phyloP scores from a whole-genome alignment of 164 flowering plant genomes.

The Warburgia ugandensis region DNA sequence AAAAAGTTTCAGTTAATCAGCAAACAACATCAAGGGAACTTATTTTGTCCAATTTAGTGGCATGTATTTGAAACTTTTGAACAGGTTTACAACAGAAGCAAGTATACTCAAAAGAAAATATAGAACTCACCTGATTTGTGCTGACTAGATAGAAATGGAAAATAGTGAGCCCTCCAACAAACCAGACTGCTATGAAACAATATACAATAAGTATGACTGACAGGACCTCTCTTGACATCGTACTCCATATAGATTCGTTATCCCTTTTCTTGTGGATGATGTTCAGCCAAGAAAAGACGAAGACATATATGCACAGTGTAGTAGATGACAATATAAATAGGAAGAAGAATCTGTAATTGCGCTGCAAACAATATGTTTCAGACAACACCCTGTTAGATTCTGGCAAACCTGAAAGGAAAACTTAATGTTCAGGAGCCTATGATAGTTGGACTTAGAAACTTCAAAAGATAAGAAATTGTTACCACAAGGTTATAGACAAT shows the following conservation, averaged over 20 bases:
- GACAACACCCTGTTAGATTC: slow-evolving; percentile 11
- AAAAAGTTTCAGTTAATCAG: background rate
- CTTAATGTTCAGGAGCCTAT: too few species aligned
- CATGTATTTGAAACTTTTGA: background rate
- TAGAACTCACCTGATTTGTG: slow-evolving; percentile 69
- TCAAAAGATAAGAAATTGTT: background rate
- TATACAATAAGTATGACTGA: slow-evolving; percentile 69
- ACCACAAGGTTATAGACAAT: background rate
- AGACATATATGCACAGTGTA: slow-evolving; percentile 63
- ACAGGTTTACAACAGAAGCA: too few species aligned
- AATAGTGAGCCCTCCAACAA: slow-evolving; percentile 85
- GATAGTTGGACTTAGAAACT: background rate
- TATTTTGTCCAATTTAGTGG: background rate
- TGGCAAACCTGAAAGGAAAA: background rate
- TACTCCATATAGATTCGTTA: slow-evolving; percentile 21
- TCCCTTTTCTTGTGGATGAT: slow-evolving; percentile 25
- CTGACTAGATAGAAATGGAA: slow-evolving; percentile 82
- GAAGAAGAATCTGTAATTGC: slow-evolving; percentile 82
- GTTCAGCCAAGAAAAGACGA: slow-evolving; percentile 53
- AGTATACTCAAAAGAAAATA: background rate
- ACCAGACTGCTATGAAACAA: slow-evolving; percentile 91
- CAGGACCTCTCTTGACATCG: slow-evolving; percentile 38
- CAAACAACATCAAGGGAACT: background rate
- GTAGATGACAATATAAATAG: slow-evolving; percentile 67
- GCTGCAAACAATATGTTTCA: slow-evolving; percentile 52